Evolutionary conservation across 768 basidiomycete species (phyloP).

Genomic region (Cantharellus cinnabarinus): DNA sequence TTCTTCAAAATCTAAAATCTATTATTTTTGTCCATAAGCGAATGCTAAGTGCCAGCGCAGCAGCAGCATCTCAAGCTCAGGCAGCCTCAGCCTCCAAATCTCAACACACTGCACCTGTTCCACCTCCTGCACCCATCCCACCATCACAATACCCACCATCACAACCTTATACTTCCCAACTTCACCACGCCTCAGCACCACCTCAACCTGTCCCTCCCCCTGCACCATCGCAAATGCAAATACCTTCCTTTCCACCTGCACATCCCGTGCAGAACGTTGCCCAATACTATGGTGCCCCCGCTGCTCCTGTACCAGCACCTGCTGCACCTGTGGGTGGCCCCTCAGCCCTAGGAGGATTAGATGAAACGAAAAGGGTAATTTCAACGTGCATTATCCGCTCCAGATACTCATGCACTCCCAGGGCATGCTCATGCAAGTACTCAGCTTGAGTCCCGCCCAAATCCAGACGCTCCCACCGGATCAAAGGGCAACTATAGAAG

Average conservation of each 20-base stretch:
- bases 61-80: conserved; percentile 8
- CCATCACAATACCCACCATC: conserved; percentile 11
- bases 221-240: conserved; percentile 5
- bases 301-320: conserved; percentile 6
- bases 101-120: conserved; percentile 17
- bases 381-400: background rate
- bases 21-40: conserved; percentile 17
- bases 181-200: conserved; percentile 15
- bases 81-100: conserved; percentile 15
- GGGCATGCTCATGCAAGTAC: conserved; percentile 75
- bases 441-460: conserved; percentile 63
- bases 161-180: too few relatives aligned
- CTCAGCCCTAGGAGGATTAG: background rate
- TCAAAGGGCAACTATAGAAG: conserved; percentile 61
- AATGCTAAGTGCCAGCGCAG: conserved; percentile 25
- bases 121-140: conserved; percentile 18
- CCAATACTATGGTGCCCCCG: background rate
- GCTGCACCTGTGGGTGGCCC: background rate
- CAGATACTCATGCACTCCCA: conserved; percentile 15
- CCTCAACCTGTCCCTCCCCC: conserved; percentile 12
- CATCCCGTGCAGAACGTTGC: too few relatives aligned
- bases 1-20: background rate
- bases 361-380: background rate
- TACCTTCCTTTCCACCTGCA: background rate
- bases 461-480: conserved; percentile 60